These are phyloP conservation scores for Lomentospora prolificans DNA, from an alignment of 2,329 filamentous ascomycete species.

Conservation along the genomic window DNA sequence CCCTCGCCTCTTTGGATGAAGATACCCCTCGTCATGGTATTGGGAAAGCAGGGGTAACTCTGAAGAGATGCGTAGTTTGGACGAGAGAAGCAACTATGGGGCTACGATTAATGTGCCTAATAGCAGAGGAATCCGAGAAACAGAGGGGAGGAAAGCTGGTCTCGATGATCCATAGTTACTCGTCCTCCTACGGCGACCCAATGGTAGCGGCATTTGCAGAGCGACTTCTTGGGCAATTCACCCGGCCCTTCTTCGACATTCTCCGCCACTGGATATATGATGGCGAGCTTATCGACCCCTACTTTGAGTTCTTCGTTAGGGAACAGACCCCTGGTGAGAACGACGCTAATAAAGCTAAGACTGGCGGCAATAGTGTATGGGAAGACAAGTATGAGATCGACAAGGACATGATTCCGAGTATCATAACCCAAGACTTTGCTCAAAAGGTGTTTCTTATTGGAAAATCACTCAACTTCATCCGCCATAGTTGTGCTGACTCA, in stretches of 20 bases:
- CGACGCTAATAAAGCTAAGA: constrained; percentile 31
- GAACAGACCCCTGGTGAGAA: constrained; percentile 54
- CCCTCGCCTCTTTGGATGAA: constrained; percentile 64
- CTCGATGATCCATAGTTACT: constrained; percentile 85
- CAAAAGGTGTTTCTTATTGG: constrained; percentile 96
- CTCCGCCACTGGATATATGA: constrained; percentile 96
- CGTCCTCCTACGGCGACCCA: constrained; percentile 87
- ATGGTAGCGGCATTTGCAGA: constrained; percentile 92
- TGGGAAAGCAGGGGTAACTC: constrained; percentile 79
- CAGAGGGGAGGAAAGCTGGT: constrained; percentile 84
- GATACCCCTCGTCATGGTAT: constrained; percentile 58
- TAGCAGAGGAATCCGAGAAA: constrained; percentile 81
- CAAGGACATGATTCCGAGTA: constrained; percentile 60
- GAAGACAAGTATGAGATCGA: constrained; percentile 57
- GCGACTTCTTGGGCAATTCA: constrained; percentile 75
- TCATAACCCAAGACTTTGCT: constrained; percentile 87
- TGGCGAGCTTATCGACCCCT: constrained; percentile 93
- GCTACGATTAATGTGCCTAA: constrained; percentile 81
- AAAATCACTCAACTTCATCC: constrained; percentile 96
- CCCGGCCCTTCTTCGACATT: constrained; percentile 93
- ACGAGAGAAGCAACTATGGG: constrained; percentile 96
- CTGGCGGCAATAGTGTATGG: constrained; percentile 82
- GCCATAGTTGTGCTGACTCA: constrained; percentile 87
- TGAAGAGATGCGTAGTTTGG: constrained; percentile 96
- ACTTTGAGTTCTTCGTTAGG: constrained; percentile 87